phyloP scores from a whole-genome alignment of 2,329 filamentous ascomycete species.

The Paraphoma sp. region DNA sequence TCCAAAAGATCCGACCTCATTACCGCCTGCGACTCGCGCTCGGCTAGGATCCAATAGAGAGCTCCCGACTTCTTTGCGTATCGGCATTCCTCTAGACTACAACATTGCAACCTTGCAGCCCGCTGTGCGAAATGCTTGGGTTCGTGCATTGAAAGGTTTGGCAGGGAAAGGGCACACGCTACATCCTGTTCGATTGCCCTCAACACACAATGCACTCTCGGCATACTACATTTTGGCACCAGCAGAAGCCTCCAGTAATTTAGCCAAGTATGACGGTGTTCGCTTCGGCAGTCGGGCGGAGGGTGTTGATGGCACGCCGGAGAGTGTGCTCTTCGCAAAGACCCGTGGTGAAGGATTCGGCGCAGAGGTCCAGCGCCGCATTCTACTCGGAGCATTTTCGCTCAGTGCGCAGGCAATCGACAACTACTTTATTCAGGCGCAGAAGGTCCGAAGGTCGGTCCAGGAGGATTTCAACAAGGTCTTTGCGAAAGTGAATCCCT shows the following conservation, averaged over 20 bases:
- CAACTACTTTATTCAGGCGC: conserved; percentile 96
- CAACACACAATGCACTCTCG: conserved; percentile 83
- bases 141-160: conserved; percentile 65
- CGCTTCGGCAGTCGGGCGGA: conserved; percentile 74
- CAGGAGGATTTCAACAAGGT: conserved; percentile 84
- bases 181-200: conserved; percentile 79
- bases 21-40: conserved; percentile 63
- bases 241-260: conserved; percentile 92
- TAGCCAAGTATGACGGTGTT: conserved; percentile 97
- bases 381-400: conserved; percentile 88
- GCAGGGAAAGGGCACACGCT: conserved; percentile 72
- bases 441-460: conserved; percentile 83
- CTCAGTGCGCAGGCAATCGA: conserved; percentile 89
- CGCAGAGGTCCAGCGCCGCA: conserved; percentile 82
- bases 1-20: conserved; percentile 74
- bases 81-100: conserved; percentile 76
- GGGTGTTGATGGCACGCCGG: conserved; percentile 63
- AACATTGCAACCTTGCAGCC: conserved; percentile 83
- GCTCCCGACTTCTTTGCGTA: conserved; percentile 39
- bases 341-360: conserved; percentile 81
- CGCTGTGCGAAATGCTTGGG: conserved; percentile 74
- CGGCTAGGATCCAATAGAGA: conserved; percentile 30
- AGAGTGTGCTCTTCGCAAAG: conserved; percentile 67
- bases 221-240: conserved; percentile 96
- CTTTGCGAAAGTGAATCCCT: conserved; percentile 73